Conservation (phyloP, 306 rosid genomes). For the Corylus heterophylla region DNA sequence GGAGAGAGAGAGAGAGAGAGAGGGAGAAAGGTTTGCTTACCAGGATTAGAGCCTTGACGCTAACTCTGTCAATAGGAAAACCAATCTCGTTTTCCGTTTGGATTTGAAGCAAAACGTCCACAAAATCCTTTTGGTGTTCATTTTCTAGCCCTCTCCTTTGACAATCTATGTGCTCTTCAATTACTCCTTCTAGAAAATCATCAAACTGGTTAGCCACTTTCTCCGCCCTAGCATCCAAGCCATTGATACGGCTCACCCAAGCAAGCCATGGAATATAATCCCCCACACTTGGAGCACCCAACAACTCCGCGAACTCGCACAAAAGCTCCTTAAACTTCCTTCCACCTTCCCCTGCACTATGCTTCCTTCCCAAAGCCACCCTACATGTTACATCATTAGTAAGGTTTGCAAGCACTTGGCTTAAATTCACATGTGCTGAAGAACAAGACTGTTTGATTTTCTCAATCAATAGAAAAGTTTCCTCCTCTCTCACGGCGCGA, state of each 20-base stretch:
- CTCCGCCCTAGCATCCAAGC: constrained; percentile 39
- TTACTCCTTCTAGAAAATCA: constrained; percentile 41
- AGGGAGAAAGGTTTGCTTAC: constrained; percentile 26
- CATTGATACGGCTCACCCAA: constrained; percentile 39
- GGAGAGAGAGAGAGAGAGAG: constrained; percentile 11
- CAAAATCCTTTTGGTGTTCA: constrained; percentile 21
- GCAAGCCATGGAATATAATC: constrained; percentile 58
- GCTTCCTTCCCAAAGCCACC: constrained; percentile 57
- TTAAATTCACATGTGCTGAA: constrained; percentile 30
- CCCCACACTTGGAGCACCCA: constrained; percentile 41
- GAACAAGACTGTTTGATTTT: constrained; percentile 26
- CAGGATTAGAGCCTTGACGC: constrained; percentile 46
- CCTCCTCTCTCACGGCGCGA: constrained; percentile 28
- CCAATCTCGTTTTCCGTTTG: constrained; percentile 26
- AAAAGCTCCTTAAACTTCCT: constrained; percentile 32
- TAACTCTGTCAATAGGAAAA: constrained; percentile 36
- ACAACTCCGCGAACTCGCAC: constrained; percentile 24
- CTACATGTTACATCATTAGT: constrained; percentile 47
- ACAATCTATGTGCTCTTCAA: constrained; percentile 42
- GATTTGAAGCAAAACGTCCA: neutral
- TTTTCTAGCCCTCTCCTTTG: neutral
- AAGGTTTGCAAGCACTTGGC: constrained; percentile 26
- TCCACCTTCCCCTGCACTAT: constrained; percentile 27
- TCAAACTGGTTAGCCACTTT: constrained; percentile 43
- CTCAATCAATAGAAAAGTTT: constrained; percentile 12